phyloP scores from a whole-genome alignment of 352 stramenopile genomes.

The Phytopythium sindhum region DNA sequence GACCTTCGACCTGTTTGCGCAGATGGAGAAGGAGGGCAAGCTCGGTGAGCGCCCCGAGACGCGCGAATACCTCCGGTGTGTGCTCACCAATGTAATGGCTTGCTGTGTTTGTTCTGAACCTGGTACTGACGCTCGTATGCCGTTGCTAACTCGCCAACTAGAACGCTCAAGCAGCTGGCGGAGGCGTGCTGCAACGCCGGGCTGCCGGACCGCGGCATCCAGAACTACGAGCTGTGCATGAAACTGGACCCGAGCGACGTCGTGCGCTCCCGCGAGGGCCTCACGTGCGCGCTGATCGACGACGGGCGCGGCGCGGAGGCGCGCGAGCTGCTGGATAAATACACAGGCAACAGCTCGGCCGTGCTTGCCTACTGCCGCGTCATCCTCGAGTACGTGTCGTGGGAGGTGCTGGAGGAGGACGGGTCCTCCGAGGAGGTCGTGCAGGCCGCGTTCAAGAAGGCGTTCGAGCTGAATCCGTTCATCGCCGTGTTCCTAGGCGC shows the following conservation, averaged over 20 bases:
- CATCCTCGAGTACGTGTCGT: conserved; percentile 86
- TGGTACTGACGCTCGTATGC: not conserved
- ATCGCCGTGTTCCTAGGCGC: conserved; percentile 76
- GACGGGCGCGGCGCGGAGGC: conserved; percentile 75
- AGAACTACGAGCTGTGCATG: conserved; percentile 83
- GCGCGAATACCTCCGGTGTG: conserved; percentile 61
- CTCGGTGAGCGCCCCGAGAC: conserved; percentile 62
- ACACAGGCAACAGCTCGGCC: conserved; percentile 45
- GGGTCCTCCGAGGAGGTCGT: conserved; percentile 78
- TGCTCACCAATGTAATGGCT: too few relatives aligned
- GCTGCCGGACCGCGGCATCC: conserved; percentile 72
- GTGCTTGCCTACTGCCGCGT: conserved; percentile 82
- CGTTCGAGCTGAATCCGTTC: conserved; percentile 78
- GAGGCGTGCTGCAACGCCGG: conserved; percentile 68
- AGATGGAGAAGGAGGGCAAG: conserved; percentile 45
- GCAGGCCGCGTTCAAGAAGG: conserved; percentile 60
- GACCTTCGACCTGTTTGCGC: conserved; percentile 72
- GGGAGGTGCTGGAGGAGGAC: conserved; percentile 83
- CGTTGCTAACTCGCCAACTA: not conserved
- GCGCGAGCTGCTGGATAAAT: conserved; percentile 62
- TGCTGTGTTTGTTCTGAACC: not conserved
- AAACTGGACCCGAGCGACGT: conserved; percentile 62
- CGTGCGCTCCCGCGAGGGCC: conserved; percentile 58
- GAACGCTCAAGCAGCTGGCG: conserved; percentile 68
- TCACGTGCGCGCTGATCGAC: conserved; percentile 74